A percentile compares a stretch with the other conserved stretches of the same genome.
These are phyloP conservation scores for Curvularia sp. DNA, from an alignment of 2,329 filamentous ascomycete genomes.

Conservation along the genomic window DNA sequence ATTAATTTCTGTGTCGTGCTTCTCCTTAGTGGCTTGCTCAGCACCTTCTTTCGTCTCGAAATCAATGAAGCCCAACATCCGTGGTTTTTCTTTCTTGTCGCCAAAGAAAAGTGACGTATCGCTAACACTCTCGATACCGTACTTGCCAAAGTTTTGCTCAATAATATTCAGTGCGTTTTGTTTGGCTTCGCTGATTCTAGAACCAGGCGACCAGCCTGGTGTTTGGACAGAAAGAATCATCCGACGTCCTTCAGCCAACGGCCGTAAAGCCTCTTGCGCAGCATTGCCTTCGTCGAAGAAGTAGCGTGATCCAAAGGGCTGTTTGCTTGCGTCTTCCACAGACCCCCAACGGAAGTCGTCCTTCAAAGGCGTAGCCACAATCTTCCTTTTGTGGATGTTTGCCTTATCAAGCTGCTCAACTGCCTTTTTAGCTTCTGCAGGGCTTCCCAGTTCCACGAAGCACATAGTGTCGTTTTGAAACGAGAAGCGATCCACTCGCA, in stretches of 20 bases:
- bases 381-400: not conserved
- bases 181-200: conserved; percentile 1
- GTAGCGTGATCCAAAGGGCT: not conserved
- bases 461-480: conserved; percentile 22
- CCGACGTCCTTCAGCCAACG: conserved; percentile 33
- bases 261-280: conserved; percentile 18
- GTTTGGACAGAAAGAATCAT: conserved; percentile 24
- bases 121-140: conserved; percentile 29
- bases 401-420: conserved; percentile 13
- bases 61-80: conserved; percentile 30
- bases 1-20: conserved; percentile 26
- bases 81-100: conserved; percentile 12
- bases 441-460: conserved; percentile 27
- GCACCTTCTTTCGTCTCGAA: conserved; percentile 36
- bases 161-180: conserved; percentile 13
- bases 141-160: conserved; percentile 19
- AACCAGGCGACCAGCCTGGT: conserved; percentile 28
- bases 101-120: conserved; percentile 16
- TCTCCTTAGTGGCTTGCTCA: conserved; percentile 23
- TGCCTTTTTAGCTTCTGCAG: conserved; percentile 28
- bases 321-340: not conserved
- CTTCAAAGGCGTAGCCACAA: conserved; percentile 13
- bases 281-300: conserved; percentile 20
- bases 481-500: conserved; percentile 33
- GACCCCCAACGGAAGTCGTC: conserved; percentile 21